Base-by-base conservation (phyloP, 169 alveolate genomes). In the Plasmodium fragile region DNA sequence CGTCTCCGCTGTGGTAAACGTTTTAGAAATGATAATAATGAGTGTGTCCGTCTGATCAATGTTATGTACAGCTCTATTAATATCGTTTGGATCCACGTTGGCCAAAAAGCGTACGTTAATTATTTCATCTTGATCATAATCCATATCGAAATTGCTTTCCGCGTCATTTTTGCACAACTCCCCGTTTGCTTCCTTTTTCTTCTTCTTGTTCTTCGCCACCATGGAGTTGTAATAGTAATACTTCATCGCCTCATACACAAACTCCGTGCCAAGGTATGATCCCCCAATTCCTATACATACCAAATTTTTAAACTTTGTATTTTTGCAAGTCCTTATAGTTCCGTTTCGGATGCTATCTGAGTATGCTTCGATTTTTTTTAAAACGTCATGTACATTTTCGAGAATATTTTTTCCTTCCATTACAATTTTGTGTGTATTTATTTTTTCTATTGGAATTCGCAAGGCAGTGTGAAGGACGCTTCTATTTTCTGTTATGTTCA, bases 1-100 rank as follows among this genome's bases (percentile, higher is more conserved):
- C 5, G 99, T 99, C 96, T 99, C 99, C 7, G 99, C 99, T 25
- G 99, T 99, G n/a, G 99, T 99, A 97, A 99, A 99, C n/a, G 99
- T 99, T 97, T 99, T 99, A 52, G 99, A 97, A 89, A 98, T 97
- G 81, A 99, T 96, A 7, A 99, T 96, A 16, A 98, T 98, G 93
- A 97, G 81, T 7, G 81, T 55, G 32, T 73, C 92, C 34, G 55
- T 78, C 41, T 78, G 98, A 81, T 98, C 98, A 55, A 99, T 92
- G 32, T 98, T 99, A 36, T 97, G 97, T 4, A 98, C 82, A 43
- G 99, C 99, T 80, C 99, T 96, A 36, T 96, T 84, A 43, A 99
- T 96, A 83, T 98, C 99, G 89, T 98, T 98, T 10, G 99, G 99
- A 93, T 99, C 99, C 16, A 99, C 99, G 95, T 99, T 99, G 45